Evolutionary conservation across 2,329 filamentous ascomycete genomes (phyloP).

Genomic region (Meredithiella fracta): DNA sequence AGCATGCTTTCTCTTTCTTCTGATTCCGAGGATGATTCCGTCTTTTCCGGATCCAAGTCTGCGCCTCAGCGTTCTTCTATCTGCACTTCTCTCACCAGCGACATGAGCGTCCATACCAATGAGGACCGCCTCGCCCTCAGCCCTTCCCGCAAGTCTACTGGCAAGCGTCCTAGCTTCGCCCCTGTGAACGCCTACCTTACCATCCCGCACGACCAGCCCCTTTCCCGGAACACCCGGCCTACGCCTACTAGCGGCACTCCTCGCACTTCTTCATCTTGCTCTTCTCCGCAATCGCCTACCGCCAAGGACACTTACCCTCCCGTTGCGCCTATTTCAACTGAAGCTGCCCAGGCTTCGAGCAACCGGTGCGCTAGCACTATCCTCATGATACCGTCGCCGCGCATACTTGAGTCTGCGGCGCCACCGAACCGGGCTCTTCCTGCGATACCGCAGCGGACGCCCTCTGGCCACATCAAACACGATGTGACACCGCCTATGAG

Average conservation of each 20-base stretch:
- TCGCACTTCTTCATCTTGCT: constrained; percentile 14
- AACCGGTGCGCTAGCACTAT: constrained; percentile 5
- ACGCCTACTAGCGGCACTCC: constrained; percentile 10
- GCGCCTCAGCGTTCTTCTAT: constrained; percentile 11
- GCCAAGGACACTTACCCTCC: constrained; percentile 5
- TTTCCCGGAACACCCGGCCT: constrained; percentile 14
- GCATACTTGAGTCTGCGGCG: constrained; percentile 3
- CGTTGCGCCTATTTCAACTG: constrained; percentile 1
- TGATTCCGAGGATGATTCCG: constrained; percentile 35
- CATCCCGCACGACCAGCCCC: constrained; percentile 21
- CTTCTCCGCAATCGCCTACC: constrained; percentile 18
- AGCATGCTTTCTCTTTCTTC: constrained; percentile 42
- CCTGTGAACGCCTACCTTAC: constrained; percentile 27
- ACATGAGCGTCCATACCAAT: constrained; percentile 7
- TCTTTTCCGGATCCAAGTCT: constrained; percentile 12
- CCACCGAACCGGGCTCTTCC: constrained; percentile 13
- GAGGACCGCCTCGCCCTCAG: constrained; percentile 12
- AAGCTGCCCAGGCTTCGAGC: not conserved
- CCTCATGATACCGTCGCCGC: constrained; percentile 2
- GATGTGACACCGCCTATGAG: constrained; percentile 35
- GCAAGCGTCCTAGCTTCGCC: constrained; percentile 26
- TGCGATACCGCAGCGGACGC: constrained; percentile 6
- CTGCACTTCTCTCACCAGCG: constrained; percentile 13
- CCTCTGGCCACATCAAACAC: constrained; percentile 16
- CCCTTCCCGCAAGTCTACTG: constrained; percentile 21